Conservation (phyloP, 179 eudicot genomes). For the Beta lomatogona region DNA sequence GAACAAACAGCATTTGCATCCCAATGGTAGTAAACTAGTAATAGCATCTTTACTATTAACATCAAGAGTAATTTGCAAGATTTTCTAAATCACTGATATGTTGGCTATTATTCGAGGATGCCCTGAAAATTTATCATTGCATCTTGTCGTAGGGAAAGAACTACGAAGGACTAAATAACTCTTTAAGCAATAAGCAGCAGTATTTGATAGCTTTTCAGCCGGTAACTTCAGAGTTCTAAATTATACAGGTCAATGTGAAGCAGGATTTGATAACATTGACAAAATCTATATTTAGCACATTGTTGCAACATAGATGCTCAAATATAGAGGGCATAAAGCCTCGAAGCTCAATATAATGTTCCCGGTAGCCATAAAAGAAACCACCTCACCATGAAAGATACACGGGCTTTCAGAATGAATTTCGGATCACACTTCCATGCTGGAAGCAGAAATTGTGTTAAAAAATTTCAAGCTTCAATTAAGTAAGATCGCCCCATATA, state of each 20-base stretch:
- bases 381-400: background rate
- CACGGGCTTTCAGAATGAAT: background rate
- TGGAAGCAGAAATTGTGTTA: background rate
- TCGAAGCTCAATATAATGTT: too few relatives aligned
- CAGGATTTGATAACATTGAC: background rate
- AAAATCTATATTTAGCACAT: background rate
- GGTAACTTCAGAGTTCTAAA: conserved; percentile 1
- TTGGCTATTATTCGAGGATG: too few relatives aligned
- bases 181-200: background rate
- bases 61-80: too few relatives aligned
- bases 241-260: conserved; percentile 14
- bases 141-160: background rate
- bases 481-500: background rate
- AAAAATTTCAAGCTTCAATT: background rate
- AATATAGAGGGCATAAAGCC: background rate
- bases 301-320: background rate
- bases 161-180: background rate
- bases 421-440: background rate
- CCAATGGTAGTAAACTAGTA: too few relatives aligned
- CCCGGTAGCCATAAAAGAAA: background rate
- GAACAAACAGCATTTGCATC: too few relatives aligned
- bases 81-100: too few relatives aligned
- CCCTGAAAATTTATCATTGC: too few relatives aligned
- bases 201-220: background rate
- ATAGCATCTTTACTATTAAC: too few relatives aligned